Evolutionary conservation across 805 yeast genomes (phyloP).

Genomic region (Wickerhamiella nectarea): DNA sequence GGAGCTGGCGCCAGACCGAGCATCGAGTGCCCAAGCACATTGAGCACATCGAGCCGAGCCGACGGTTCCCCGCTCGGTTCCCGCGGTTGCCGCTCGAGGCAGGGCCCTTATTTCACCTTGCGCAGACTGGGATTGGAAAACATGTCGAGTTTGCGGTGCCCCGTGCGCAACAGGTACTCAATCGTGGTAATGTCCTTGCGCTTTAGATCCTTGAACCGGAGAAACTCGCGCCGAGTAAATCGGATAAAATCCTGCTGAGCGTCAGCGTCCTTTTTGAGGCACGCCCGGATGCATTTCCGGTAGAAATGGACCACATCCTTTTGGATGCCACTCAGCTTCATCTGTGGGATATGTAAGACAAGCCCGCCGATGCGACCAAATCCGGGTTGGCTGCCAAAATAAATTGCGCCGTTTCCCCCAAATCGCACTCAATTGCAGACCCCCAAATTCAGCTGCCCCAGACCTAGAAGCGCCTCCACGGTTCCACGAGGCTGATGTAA

Average conservation of each 20-base stretch:
- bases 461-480: no score
- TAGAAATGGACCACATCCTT: slow-evolving; percentile 35
- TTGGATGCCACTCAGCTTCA: slow-evolving; percentile 28
- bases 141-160: slow-evolving; percentile 58
- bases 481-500: background rate
- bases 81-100: no score
- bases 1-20: no score
- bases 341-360: background rate
- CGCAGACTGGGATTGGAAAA: slow-evolving; percentile 58
- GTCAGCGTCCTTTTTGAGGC: slow-evolving; percentile 35
- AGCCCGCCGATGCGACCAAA: no score
- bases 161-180: slow-evolving; percentile 70
- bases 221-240: slow-evolving; percentile 51
- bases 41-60: no score
- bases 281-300: slow-evolving; percentile 35
- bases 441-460: no score
- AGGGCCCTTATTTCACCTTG: slow-evolving; percentile 40
- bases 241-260: slow-evolving; percentile 32
- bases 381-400: no score
- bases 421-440: no score
- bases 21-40: no score
- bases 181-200: slow-evolving; percentile 74
- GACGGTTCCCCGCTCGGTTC: no score
- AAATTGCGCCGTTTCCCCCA: no score
- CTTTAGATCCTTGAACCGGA: slow-evolving; percentile 39